Conservation (phyloP, 768 basidiomycete genomes). For the Leucogyrophana mollusca region DNA sequence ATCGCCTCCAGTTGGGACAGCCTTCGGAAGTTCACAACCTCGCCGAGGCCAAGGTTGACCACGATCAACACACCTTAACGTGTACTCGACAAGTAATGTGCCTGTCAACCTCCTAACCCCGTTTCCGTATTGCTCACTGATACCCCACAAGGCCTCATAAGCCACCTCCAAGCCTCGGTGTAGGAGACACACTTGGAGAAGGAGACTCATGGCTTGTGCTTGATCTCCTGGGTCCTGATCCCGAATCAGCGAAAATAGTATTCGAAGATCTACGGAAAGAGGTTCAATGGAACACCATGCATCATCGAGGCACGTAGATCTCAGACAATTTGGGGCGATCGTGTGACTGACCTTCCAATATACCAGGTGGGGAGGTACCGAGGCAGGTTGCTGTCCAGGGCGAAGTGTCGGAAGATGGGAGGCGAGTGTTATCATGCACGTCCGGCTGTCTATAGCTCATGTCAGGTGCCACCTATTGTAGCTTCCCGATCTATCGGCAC, state of each 20-base stretch:
- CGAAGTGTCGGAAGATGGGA: conserved; percentile 47
- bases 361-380: conserved; percentile 70
- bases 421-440: conserved; percentile 30
- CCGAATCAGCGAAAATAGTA: conserved; percentile 52
- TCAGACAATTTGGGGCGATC: not conserved
- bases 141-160: not conserved
- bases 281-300: conserved; percentile 73
- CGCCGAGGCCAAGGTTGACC: too few relatives aligned
- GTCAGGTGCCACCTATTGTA: conserved; percentile 20
- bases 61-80: too few relatives aligned
- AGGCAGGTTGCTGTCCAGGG: conserved; percentile 64
- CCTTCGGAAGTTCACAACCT: not conserved
- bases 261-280: conserved; percentile 62
- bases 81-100: too few relatives aligned
- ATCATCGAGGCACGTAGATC: conserved; percentile 58
- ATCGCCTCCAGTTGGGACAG: too few relatives aligned
- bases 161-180: conserved; percentile 25
- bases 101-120: too few relatives aligned
- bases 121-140: too few relatives aligned
- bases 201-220: conserved; percentile 67
- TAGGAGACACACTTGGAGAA: conserved; percentile 51
- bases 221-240: conserved; percentile 53
- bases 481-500: conserved; percentile 79
- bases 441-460: conserved; percentile 8
- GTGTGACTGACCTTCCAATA: not conserved